These are phyloP conservation scores for Gnomoniopsis sp. DNA, from an alignment of 2,329 filamentous ascomycete genomes.

Conservation along the genomic window DNA sequence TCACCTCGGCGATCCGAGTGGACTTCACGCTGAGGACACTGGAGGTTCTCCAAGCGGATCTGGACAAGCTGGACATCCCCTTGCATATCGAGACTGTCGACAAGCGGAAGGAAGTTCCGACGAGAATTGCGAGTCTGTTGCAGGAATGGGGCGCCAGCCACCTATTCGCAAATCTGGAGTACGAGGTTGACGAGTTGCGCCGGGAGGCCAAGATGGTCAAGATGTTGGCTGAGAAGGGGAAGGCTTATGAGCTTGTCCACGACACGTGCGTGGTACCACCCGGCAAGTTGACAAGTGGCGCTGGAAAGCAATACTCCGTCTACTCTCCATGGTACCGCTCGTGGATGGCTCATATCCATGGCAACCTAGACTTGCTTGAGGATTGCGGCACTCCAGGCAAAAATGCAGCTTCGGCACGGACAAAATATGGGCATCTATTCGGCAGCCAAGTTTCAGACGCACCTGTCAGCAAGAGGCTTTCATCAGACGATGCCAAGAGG, in stretches of 20 bases:
- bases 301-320: slow-evolving; percentile 77
- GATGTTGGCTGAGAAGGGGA: slow-evolving; percentile 56
- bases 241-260: slow-evolving; percentile 69
- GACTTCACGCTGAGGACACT: slow-evolving; percentile 79
- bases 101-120: slow-evolving; percentile 59
- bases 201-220: slow-evolving; percentile 68
- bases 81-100: slow-evolving; percentile 71
- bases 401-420: slow-evolving; percentile 45
- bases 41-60: slow-evolving; percentile 59
- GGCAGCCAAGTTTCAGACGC: slow-evolving; percentile 55
- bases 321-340: slow-evolving; percentile 79
- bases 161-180: slow-evolving; percentile 81
- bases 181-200: slow-evolving; percentile 85
- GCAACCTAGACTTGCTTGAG: slow-evolving; percentile 64
- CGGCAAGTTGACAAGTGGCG: slow-evolving; percentile 61
- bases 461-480: slow-evolving; percentile 61
- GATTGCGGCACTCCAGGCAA: slow-evolving; percentile 53
- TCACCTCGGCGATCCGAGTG: slow-evolving; percentile 68
- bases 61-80: slow-evolving; percentile 72
- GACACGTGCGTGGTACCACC: slow-evolving; percentile 83
- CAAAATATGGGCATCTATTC: slow-evolving; percentile 56
- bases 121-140: slow-evolving; percentile 61
- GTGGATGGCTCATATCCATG: slow-evolving; percentile 72
- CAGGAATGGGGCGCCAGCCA: slow-evolving; percentile 71
- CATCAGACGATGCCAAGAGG: slow-evolving; percentile 53